phyloP scores from a whole-genome alignment of 306 rosid species.

The Cucurbita argyrosperma region DNA sequence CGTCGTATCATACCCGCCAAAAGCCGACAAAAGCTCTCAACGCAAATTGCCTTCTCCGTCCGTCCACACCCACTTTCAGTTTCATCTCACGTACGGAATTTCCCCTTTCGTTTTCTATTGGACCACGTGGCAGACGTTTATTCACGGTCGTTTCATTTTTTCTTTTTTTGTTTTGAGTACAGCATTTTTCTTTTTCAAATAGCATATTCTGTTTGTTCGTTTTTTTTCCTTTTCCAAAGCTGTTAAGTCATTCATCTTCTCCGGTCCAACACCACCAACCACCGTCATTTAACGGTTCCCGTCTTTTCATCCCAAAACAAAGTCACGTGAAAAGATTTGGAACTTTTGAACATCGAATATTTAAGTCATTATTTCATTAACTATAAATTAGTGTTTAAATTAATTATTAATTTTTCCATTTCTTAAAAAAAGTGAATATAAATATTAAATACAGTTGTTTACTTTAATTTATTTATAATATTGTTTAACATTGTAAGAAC shows the following conservation, averaged over 20 bases:
- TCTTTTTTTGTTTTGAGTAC: background rate
- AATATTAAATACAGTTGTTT: background rate
- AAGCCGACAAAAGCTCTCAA: background rate
- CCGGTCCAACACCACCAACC: background rate
- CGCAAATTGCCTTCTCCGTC: background rate
- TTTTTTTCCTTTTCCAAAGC: background rate
- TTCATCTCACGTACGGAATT: conserved; percentile 9
- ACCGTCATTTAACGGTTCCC: background rate
- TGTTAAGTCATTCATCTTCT: background rate
- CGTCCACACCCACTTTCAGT: background rate
- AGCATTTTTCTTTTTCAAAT: background rate
- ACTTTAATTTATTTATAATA: background rate
- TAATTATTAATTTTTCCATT: background rate
- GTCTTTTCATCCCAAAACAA: background rate
- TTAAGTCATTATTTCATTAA: background rate
- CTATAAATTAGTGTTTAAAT: background rate
- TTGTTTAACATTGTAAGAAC: background rate
- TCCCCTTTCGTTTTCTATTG: background rate
- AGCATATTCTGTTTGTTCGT: background rate
- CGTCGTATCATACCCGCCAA: background rate
- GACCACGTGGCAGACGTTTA: background rate
- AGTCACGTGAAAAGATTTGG: conserved; percentile 1
- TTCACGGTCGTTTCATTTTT: background rate
- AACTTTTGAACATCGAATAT: background rate
- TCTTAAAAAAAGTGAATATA: background rate